These are phyloP conservation scores for Silene uniflora DNA, from an alignment of 148 eudicot genomes.

Conservation along the genomic window DNA sequence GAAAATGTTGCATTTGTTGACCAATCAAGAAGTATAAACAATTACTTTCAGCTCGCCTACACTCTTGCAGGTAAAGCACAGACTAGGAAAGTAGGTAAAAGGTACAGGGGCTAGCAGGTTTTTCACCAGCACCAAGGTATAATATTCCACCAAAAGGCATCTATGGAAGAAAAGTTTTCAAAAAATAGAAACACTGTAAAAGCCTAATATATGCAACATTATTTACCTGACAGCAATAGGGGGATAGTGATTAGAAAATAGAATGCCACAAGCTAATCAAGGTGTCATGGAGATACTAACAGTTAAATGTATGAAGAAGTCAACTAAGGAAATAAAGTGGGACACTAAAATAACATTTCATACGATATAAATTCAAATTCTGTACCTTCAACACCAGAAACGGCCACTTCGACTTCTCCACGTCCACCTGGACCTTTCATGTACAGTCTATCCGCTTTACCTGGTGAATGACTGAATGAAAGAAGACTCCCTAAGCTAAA, in stretches of 20 bases:
- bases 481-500: constrained; percentile 85
- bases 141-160: not conserved
- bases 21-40: not conserved
- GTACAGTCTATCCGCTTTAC: constrained; percentile 77
- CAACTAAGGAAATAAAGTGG: not conserved
- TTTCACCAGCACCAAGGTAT: not conserved
- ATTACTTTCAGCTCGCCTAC: not conserved
- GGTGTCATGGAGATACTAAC: not conserved
- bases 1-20: too few relatives aligned
- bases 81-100: not conserved
- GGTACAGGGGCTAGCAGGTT: not conserved
- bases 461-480: constrained; percentile 70
- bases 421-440: constrained; percentile 99
- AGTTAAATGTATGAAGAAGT: not conserved
- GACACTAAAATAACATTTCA: not conserved
- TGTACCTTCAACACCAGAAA: constrained; percentile 90
- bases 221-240: not conserved
- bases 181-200: not conserved
- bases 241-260: not conserved
- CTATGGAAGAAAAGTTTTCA: not conserved
- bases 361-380: not conserved
- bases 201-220: not conserved
- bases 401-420: constrained; percentile 98
- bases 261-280: not conserved
- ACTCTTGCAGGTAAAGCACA: not conserved